Percentiles rank a stretch among this genome's conserved stretches.
These are phyloP conservation scores for Pichia paraexigua DNA, from an alignment of 805 yeast genomes.

Conservation along the genomic window DNA sequence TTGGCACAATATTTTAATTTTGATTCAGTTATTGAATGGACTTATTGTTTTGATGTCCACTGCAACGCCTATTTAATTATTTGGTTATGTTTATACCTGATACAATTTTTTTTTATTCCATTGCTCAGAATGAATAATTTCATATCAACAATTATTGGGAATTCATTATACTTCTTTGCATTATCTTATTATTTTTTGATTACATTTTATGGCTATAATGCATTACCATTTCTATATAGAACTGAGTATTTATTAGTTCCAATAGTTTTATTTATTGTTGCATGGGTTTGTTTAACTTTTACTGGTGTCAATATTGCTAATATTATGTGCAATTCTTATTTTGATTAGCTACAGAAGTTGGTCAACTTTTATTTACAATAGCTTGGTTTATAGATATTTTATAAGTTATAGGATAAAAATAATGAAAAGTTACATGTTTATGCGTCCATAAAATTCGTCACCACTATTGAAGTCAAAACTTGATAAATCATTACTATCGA, in stretches of 20 bases:
- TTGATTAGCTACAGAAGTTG: conserved; percentile 13
- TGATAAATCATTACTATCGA: neutral
- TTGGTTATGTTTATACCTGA: conserved; percentile 66
- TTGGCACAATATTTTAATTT: conserved; percentile 27
- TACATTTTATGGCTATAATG: conserved; percentile 83
- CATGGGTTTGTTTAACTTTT: conserved; percentile 50
- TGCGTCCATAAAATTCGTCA: neutral
- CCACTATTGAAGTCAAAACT: neutral
- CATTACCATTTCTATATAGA: conserved; percentile 57
- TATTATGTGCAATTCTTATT: conserved; percentile 42
- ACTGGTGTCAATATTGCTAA: conserved; percentile 70
- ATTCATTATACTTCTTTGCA: conserved; percentile 67
- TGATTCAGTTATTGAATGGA: conserved; percentile 67
- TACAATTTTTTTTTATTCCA: conserved; percentile 73
- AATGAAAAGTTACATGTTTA: neutral
- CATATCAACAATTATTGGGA: conserved; percentile 66
- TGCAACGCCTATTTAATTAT: conserved; percentile 81
- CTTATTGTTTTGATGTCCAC: conserved; percentile 89
- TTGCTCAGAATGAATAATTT: conserved; percentile 56
- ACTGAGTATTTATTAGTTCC: conserved; percentile 59
- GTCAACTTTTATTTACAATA: neutral
- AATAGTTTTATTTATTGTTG: conserved; percentile 47
- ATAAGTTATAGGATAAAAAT: neutral
- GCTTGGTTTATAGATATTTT: neutral
- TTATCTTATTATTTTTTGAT: conserved; percentile 68